These are phyloP conservation scores for Trichoderma koningiopsis DNA, from an alignment of 2,329 filamentous ascomycete genomes.

Conservation along the genomic window DNA sequence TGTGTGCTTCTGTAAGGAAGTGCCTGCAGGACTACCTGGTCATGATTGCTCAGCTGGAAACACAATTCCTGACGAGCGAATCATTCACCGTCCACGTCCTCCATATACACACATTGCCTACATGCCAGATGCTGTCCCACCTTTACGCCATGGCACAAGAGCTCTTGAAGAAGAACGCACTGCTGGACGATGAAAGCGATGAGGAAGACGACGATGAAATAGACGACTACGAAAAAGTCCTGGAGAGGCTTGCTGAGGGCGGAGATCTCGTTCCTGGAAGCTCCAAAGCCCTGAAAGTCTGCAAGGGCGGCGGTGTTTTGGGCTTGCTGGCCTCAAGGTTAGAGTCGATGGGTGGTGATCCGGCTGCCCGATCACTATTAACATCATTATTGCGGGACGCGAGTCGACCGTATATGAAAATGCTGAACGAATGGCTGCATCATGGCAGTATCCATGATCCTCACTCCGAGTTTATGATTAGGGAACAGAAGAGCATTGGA, in stretches of 20 bases:
- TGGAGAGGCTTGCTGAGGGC: conserved; percentile 85
- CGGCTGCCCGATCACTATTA: conserved; percentile 78
- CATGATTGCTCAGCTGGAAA: conserved; percentile 89
- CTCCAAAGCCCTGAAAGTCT: conserved; percentile 85
- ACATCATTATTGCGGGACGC: conserved; percentile 83
- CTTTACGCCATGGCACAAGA: conserved; percentile 86
- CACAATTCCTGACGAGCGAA: conserved; percentile 85
- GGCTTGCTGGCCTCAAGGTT: conserved; percentile 82
- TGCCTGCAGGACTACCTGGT: conserved; percentile 91
- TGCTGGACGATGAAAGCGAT: conserved; percentile 78
- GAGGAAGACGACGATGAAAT: conserved; percentile 71
- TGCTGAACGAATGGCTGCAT: conserved; percentile 98
- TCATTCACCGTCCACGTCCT: conserved; percentile 91
- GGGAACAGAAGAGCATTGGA: conserved; percentile 93
- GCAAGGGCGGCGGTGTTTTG: conserved; percentile 95
- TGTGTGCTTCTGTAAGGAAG: conserved; percentile 93
- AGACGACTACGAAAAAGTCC: conserved; percentile 87
- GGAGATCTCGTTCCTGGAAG: conserved; percentile 78
- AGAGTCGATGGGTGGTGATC: conserved; percentile 90
- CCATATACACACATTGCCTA: conserved; percentile 87
- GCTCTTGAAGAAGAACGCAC: conserved; percentile 81
- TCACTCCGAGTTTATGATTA: conserved; percentile 90
- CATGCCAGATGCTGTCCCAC: conserved; percentile 87
- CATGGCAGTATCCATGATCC: conserved; percentile 94
- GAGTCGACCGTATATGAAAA: conserved; percentile 92